These are phyloP conservation scores for Phytopythium kandeliae DNA, from an alignment of 352 stramenopile genomes.

Conservation along the genomic window DNA sequence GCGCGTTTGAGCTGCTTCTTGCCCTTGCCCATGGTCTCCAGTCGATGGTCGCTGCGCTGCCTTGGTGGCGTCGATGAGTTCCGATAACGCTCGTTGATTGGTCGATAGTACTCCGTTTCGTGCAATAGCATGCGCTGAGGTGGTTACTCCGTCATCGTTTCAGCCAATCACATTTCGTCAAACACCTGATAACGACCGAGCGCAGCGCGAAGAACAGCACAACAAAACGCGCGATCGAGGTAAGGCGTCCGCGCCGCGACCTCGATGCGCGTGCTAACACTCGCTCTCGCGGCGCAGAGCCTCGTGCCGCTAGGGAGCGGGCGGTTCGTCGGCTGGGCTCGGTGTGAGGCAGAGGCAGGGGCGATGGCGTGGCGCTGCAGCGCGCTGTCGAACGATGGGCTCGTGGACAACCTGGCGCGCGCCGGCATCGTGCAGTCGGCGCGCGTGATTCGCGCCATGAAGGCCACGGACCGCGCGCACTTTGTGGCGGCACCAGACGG, in stretches of 20 bases:
- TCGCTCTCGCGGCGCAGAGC: too few relatives aligned
- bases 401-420: slow-evolving; percentile 67
- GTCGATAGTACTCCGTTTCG: not conserved
- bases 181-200: slow-evolving; percentile 4
- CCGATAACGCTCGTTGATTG: not conserved
- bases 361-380: slow-evolving; percentile 73
- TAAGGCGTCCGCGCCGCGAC: too few relatives aligned
- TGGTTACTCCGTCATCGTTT: not conserved
- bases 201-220: not conserved
- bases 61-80: not conserved
- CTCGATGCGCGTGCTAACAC: too few relatives aligned
- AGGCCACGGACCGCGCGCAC: slow-evolving; percentile 59
- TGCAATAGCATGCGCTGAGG: not conserved
- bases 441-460: slow-evolving; percentile 65
- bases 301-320: too few relatives aligned
- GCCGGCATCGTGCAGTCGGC: slow-evolving; percentile 64
- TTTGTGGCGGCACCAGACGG: slow-evolving; percentile 32
- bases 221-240: not conserved
- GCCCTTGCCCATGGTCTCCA: slow-evolving; percentile 31
- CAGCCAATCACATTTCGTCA: slow-evolving; percentile 1
- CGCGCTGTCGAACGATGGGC: slow-evolving; percentile 48
- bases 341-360: not conserved
- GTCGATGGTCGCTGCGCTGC: not conserved
- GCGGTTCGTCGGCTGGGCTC: not conserved
- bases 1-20: slow-evolving; percentile 33